phyloP scores from a whole-genome alignment of 73 alveolate genomes.

The Paramecium tetraurelia region DNA sequence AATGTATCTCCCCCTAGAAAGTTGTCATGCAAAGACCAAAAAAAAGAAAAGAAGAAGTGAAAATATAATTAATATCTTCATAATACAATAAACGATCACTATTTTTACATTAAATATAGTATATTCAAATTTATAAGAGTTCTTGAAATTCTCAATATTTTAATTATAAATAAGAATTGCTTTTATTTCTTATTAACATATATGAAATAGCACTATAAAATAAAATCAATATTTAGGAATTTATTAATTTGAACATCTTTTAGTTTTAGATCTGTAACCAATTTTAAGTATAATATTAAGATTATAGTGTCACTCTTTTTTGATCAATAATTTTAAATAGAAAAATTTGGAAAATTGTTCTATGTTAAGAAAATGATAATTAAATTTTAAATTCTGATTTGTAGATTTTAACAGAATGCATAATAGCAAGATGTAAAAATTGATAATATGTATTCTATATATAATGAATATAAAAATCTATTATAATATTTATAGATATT shows the following conservation, averaged over 20 bases:
- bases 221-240: neutral
- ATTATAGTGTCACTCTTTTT: neutral
- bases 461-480: neutral
- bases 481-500: neutral
- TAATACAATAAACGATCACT: too few species aligned
- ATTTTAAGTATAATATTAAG: neutral
- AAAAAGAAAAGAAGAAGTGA: constrained; percentile 50
- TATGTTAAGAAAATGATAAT: neutral
- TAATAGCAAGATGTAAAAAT: neutral
- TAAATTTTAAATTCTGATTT: neutral
- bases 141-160: too few species aligned
- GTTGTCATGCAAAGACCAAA: constrained; percentile 44
- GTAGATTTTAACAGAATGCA: neutral
- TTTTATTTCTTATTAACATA: neutral
- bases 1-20: constrained; percentile 47
- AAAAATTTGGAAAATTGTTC: neutral
- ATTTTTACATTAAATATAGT: too few species aligned
- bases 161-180: neutral
- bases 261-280: neutral
- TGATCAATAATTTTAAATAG: neutral
- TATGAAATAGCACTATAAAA: neutral
- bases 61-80: neutral
- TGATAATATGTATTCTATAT: neutral
- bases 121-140: too few species aligned
- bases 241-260: neutral